Evolutionary conservation across 179 eudicot genomes (phyloP), one percentile per base, ranked within the genome.

Genomic region (Patellifolia procumbens): DNA sequence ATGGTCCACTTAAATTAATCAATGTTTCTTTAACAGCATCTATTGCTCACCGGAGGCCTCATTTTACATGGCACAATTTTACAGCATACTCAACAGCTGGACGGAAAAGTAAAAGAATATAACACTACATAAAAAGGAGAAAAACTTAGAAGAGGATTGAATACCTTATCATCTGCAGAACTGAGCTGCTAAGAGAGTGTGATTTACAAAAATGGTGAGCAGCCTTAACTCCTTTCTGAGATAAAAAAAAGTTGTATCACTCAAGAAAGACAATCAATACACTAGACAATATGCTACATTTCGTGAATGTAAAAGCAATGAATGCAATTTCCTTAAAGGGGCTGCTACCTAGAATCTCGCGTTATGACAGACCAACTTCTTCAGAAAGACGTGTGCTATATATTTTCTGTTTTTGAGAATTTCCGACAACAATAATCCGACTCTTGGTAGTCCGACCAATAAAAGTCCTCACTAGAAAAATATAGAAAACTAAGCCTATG

Each of bases 101-200:
- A 42, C 26, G 34, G 2, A 20, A 55, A 73, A 22, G 26, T 43
- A 78, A 24, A 74, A 8, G n/a, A 72, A 80, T 45, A 7, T 45
- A 46, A 60, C 39, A 72, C 51, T 24, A 49, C n/a, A 59, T 22
- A 55, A 35, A 34, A 49, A 24, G 53, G 17, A 29, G 31, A 62
- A 2, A 69, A 74, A 17, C 4, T 24, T 17, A 34, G 26, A 43
- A 77, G 37, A 42, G 70, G 11, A 78, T 26, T 37, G 48, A 37
- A 71, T 73, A 90, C 98, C 97, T 92, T 88, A 92, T 94, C 93
- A 88, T 91, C 81, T 86, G 76, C 98, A 94, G 83, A 68, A 94
- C 98, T 24, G 97, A 87, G 90, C 93, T 88, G 89, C 98, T 92
- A 70, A 94, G 83, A 76, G 86, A 92, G 85, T 94, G 84, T 70